Percentiles rank a stretch among this genome's conserved stretches.
phyloP scores from a whole-genome alignment of 202 grass and related monocot species.

The Cymbopogon flexuosus region DNA sequence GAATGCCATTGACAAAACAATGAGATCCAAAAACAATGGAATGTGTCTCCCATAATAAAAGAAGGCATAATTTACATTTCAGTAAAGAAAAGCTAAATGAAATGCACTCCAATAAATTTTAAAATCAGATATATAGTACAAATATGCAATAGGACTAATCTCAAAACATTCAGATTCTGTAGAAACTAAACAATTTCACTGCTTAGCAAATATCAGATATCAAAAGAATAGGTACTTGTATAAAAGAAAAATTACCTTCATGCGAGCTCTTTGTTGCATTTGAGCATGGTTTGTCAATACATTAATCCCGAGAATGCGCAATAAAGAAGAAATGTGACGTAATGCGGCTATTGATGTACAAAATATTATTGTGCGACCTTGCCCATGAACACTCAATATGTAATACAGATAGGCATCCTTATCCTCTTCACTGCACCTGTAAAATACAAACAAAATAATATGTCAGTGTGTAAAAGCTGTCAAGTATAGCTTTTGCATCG shows the following conservation, averaged over 20 bases:
- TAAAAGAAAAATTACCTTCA: slow-evolving; percentile 62
- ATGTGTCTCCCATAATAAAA: not conserved
- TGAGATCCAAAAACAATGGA: slow-evolving; percentile 3
- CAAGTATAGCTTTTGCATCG: not conserved
- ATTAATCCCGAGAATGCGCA: slow-evolving; percentile 67
- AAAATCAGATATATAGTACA: not conserved
- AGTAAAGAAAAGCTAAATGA: not conserved
- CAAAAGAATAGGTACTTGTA: not conserved
- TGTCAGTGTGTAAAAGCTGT: slow-evolving; percentile 9
- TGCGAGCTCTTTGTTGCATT: slow-evolving; percentile 99
- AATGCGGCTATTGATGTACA: slow-evolving; percentile 95
- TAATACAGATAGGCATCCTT: slow-evolving; percentile 98
- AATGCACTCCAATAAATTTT: slow-evolving; percentile 17
- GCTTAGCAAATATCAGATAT: not conserved
- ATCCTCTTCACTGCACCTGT: slow-evolving; percentile 82
- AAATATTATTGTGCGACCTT: slow-evolving; percentile 84
- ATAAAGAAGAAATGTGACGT: slow-evolving; percentile 76
- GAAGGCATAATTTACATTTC: not conserved
- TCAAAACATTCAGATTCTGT: not conserved
- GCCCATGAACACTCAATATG: slow-evolving; percentile 88
- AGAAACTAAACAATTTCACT: slow-evolving; percentile 20
- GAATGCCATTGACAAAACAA: not conserved
- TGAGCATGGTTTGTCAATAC: slow-evolving; percentile 90
- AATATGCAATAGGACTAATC: not conserved
- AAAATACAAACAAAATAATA: slow-evolving; percentile 13